These are phyloP conservation scores for Trichoderma koningiopsis DNA, from an alignment of 2,329 filamentous ascomycete species.

Conservation along the genomic window DNA sequence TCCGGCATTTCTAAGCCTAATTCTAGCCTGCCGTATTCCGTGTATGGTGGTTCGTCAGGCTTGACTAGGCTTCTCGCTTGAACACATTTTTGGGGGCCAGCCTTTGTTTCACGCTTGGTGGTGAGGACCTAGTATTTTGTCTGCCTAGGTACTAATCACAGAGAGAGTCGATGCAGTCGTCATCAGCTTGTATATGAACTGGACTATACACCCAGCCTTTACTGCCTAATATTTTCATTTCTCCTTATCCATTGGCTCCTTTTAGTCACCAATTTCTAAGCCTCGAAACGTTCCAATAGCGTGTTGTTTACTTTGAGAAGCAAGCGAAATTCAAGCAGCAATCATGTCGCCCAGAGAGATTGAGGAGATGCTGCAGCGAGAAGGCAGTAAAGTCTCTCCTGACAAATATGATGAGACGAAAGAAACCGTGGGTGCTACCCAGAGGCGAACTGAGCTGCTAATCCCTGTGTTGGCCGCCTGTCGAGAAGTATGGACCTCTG, in stretches of 20 bases:
- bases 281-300: not conserved
- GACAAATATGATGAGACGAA: constrained; percentile 35
- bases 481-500: constrained; percentile 45
- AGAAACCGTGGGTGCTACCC: constrained; percentile 31
- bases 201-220: not conserved
- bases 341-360: constrained; percentile 42
- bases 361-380: constrained; percentile 40
- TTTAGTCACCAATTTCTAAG: not conserved
- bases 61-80: not conserved
- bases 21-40: constrained; percentile 3
- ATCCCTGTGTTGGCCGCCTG: constrained; percentile 44
- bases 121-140: not conserved
- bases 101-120: constrained; percentile 8
- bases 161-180: constrained; percentile 3
- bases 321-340: not conserved
- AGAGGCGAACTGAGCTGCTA: constrained; percentile 39
- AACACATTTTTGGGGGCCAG: not conserved
- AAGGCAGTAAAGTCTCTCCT: constrained; percentile 36
- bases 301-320: not conserved
- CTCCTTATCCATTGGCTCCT: not conserved
- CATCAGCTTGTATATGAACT: constrained; percentile 19
- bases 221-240: not conserved
- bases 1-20: constrained; percentile 11
- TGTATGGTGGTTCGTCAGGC: constrained; percentile 1
- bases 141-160: not conserved